Conservation (phyloP, 2,329 filamentous ascomycete species). For the Colletotrichum phormii region DNA sequence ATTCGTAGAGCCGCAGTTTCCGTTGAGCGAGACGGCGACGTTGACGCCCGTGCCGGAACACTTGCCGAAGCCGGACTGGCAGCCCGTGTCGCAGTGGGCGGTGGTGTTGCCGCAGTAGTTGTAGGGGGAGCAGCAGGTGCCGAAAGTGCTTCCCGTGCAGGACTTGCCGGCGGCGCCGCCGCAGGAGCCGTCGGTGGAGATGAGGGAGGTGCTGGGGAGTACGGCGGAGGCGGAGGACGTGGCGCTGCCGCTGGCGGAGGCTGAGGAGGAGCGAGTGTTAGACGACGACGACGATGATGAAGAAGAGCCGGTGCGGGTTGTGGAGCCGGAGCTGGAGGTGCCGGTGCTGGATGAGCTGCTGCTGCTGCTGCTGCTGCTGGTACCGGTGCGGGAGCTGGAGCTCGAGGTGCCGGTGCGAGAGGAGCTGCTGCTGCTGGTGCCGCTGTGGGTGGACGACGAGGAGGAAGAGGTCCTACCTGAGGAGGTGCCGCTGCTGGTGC, state of each 20-base stretch:
- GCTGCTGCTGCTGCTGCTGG: not conserved
- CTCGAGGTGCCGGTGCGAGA: not conserved
- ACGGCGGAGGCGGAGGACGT: not conserved
- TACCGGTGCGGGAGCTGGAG: not conserved
- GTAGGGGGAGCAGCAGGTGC: slow-evolving; percentile 32
- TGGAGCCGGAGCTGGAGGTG: slow-evolving; percentile 1
- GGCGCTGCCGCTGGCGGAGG: not conserved
- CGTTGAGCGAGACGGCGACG: slow-evolving; percentile 24
- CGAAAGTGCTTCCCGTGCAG: slow-evolving; percentile 11
- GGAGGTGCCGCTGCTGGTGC: too few species aligned
- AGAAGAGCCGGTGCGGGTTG: not conserved
- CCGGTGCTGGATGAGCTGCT: not conserved
- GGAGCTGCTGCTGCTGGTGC: not conserved
- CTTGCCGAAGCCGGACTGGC: slow-evolving; percentile 35
- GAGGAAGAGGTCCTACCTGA: slow-evolving; percentile 13
- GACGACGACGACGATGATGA: not conserved
- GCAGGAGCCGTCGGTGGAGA: not conserved
- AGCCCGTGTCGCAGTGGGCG: slow-evolving; percentile 38
- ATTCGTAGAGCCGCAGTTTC: slow-evolving; percentile 15
- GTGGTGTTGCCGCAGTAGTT: slow-evolving; percentile 37
- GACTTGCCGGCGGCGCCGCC: slow-evolving; percentile 1
- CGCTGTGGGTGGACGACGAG: slow-evolving; percentile 2
- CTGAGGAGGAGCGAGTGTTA: not conserved
- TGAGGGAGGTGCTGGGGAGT: not conserved
- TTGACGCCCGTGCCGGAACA: slow-evolving; percentile 20